A percentile compares a stretch with the other conserved stretches of the same genome.
Conservation (phyloP, 495 filamentous ascomycete species). For the Delitschia confertaspora region DNA sequence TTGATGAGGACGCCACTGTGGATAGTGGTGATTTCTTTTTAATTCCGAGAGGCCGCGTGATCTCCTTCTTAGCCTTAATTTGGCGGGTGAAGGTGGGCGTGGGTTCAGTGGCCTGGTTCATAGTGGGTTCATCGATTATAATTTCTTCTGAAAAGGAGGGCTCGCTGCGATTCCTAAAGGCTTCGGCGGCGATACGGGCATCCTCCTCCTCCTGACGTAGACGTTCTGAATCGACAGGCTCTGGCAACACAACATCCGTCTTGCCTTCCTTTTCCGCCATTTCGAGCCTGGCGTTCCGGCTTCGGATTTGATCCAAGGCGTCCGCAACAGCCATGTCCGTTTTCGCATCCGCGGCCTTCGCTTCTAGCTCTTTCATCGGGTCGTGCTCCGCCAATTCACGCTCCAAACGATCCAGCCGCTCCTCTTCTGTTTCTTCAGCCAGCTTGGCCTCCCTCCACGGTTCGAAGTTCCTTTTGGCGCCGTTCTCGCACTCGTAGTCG, state of each 20-base stretch:
- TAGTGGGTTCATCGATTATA: constrained; percentile 33
- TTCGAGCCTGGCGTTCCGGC: constrained; percentile 78
- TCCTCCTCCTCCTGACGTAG: constrained; percentile 67
- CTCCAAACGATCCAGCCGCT: constrained; percentile 77
- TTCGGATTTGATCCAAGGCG: constrained; percentile 89
- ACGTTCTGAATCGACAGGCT: constrained; percentile 48
- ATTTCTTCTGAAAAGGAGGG: constrained; percentile 36
- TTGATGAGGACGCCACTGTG: background rate
- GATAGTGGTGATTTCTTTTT: constrained; percentile 60
- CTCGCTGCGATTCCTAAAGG: constrained; percentile 60
- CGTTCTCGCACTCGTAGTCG: constrained; percentile 81
- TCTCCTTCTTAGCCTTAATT: constrained; percentile 24
- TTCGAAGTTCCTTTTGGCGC: constrained; percentile 89
- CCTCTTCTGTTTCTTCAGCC: constrained; percentile 71
- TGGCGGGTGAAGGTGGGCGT: constrained; percentile 10
- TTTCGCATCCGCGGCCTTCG: constrained; percentile 86
- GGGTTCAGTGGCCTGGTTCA: constrained; percentile 1
- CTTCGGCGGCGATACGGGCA: constrained; percentile 71
- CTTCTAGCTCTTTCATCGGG: constrained; percentile 71
- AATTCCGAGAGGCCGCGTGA: constrained; percentile 65
- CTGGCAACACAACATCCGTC: constrained; percentile 37
- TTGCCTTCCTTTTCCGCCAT: constrained; percentile 54
- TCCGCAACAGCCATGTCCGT: constrained; percentile 96
- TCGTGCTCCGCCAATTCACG: constrained; percentile 57
- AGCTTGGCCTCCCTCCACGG: constrained; percentile 62